A percentile compares a stretch with the other conserved stretches of the same genome.
Evolutionary conservation across 1,284 basidiomycete genomes (phyloP).

Genomic region (Rhodotorula sp.): DNA sequence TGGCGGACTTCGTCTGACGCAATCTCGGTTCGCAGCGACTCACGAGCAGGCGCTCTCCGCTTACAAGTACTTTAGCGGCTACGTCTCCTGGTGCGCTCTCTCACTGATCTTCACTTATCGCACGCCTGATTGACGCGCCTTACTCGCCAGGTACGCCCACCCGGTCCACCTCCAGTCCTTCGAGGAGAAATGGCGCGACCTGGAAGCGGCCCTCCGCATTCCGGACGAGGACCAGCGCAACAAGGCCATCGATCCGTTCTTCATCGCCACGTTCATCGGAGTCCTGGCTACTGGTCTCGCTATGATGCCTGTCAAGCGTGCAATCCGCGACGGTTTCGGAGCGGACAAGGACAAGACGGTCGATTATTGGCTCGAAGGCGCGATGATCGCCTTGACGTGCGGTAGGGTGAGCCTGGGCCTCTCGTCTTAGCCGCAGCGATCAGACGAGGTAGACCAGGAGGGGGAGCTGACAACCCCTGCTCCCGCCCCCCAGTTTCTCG

Average conservation of each 20-base stretch:
- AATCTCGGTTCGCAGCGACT: not conserved
- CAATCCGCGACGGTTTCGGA: conserved; percentile 25
- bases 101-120: too few relatives aligned
- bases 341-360: conserved; percentile 22
- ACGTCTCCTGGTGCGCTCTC: conserved; percentile 8
- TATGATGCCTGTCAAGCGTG: conserved; percentile 37
- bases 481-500: conserved; percentile 18
- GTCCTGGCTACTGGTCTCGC: conserved; percentile 31
- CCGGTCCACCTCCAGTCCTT: conserved; percentile 25
- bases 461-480: too few relatives aligned
- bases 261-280: conserved; percentile 33
- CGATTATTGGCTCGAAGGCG: conserved; percentile 35
- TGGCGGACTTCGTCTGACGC: not conserved
- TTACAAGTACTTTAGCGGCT: conserved; percentile 20
- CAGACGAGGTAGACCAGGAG: too few relatives aligned
- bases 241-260: conserved; percentile 33
- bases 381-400: conserved; percentile 35
- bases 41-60: conserved; percentile 13
- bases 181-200: conserved; percentile 19
- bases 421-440: not conserved
- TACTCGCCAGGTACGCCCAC: conserved; percentile 13
- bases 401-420: conserved; percentile 15
- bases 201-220: conserved; percentile 18
- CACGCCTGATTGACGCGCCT: too few relatives aligned
- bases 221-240: conserved; percentile 20